A percentile compares a stretch with the other conserved stretches of the same genome.
phyloP scores from a whole-genome alignment of 371 early-diverging fungal species.

The Blakeslea trispora region DNA sequence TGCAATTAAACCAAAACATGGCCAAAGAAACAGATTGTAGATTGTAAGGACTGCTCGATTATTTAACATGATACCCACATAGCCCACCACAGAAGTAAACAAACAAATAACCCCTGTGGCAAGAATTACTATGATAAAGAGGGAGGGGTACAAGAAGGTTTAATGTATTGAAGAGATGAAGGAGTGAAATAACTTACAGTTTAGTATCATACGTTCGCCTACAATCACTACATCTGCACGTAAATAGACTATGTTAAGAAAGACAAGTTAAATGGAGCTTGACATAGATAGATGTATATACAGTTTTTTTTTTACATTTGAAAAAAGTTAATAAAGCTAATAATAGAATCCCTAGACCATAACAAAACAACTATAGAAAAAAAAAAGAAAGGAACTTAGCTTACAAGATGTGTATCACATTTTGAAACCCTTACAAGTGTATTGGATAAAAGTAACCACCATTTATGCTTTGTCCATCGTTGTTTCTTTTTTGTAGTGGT shows the following conservation, averaged over 20 bases:
- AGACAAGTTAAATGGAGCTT: not conserved
- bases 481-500: conserved; percentile 33
- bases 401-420: too few relatives aligned
- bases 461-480: conserved; percentile 59
- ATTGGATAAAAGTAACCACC: conserved; percentile 53
- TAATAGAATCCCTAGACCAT: conserved; percentile 44
- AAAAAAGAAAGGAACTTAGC: too few relatives aligned
- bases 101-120: conserved; percentile 51
- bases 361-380: conserved; percentile 44
- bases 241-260: conserved; percentile 40
- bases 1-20: conserved; percentile 54
- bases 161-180: not conserved
- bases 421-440: conserved; percentile 43
- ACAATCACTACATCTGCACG: conserved; percentile 50
- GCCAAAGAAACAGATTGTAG: conserved; percentile 59
- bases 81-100: conserved; percentile 52
- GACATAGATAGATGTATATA: too few relatives aligned
- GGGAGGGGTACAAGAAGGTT: not conserved
- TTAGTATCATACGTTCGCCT: conserved; percentile 43
- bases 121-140: conserved; percentile 40
- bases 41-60: conserved; percentile 48
- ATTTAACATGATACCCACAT: conserved; percentile 57
- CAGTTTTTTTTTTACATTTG: conserved; percentile 39
- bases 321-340: conserved; percentile 45
- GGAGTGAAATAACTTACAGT: conserved; percentile 35